Percentiles rank a stretch among this genome's conserved stretches.
Evolutionary conservation across 192 early-diverging fungal genomes (phyloP).

Genomic region (Podila epigama): DNA sequence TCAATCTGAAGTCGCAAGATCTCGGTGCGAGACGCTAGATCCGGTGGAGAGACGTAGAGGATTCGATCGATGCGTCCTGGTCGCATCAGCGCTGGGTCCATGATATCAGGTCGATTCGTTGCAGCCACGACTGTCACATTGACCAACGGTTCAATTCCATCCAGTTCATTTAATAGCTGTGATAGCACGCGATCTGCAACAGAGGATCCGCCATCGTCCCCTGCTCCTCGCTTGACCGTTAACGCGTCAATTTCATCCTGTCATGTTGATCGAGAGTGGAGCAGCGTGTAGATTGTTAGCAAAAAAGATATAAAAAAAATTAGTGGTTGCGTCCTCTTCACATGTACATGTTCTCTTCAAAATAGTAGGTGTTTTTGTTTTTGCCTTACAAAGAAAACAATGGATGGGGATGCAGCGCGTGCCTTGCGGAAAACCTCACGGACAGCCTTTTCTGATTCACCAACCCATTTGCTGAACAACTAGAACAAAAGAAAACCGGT

Average conservation of each 20-base stretch:
- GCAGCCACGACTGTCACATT: conserved; percentile 98
- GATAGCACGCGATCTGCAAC: conserved; percentile 95
- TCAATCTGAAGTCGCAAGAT: conserved; percentile 81
- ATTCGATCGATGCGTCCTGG: conserved; percentile 96
- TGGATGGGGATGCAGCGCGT: conserved; percentile 90
- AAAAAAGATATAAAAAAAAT: conserved; percentile 1
- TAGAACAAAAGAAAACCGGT: conserved; percentile 19
- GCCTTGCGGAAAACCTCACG: conserved; percentile 95
- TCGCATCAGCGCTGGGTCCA: conserved; percentile 92
- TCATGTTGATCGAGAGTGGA: neutral
- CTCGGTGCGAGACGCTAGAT: conserved; percentile 71
- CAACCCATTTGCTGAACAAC: conserved; percentile 99
- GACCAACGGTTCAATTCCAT: conserved; percentile 94
- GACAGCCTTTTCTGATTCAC: conserved; percentile 97
- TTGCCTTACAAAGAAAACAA: conserved; percentile 92
- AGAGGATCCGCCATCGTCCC: conserved; percentile 73
- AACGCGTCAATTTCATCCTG: conserved; percentile 98
- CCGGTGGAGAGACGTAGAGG: conserved; percentile 93
- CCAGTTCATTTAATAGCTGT: conserved; percentile 92
- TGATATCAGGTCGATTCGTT: conserved; percentile 96
- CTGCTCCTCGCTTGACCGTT: conserved; percentile 79
- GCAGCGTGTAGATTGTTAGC: neutral
- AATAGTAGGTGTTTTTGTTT: neutral
- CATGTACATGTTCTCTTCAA: neutral
- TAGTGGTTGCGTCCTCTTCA: neutral